Percentiles rank a stretch among this genome's conserved stretches.
Conservation (phyloP, 192 early-diverging fungal genomes). For the Mortierella alpina region DNA sequence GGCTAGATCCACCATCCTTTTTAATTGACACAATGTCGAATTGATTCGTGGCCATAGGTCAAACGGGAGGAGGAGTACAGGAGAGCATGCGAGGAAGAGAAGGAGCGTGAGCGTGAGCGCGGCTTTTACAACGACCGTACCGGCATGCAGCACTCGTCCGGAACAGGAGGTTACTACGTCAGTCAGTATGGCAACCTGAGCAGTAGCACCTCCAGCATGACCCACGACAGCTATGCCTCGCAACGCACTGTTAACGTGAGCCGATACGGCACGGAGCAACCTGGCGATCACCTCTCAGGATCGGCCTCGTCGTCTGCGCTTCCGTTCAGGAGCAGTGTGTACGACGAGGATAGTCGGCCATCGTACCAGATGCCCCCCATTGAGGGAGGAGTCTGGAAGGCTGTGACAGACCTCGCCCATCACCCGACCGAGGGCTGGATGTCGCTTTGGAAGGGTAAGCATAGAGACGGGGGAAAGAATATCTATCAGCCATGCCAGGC, state of each 20-base stretch:
- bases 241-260: neutral
- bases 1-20: neutral
- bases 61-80: conserved; percentile 25
- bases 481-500: neutral
- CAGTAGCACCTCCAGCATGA: conserved; percentile 13
- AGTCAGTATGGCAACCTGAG: conserved; percentile 64
- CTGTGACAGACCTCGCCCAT: conserved; percentile 63
- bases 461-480: neutral
- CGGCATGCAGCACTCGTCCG: conserved; percentile 6
- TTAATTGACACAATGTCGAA: neutral
- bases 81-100: conserved; percentile 14
- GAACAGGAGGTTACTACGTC: conserved; percentile 27
- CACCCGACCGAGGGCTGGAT: conserved; percentile 77
- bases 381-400: conserved; percentile 68
- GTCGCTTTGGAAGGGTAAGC: conserved; percentile 65
- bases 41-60: conserved; percentile 7
- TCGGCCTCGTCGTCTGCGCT: conserved; percentile 55
- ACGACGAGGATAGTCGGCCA: conserved; percentile 66
- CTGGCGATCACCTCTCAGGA: neutral
- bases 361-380: conserved; percentile 74
- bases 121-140: conserved; percentile 35
- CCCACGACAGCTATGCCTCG: conserved; percentile 2
- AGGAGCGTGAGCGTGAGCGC: conserved; percentile 15
- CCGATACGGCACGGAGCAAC: conserved; percentile 9
- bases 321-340: conserved; percentile 61